Base-by-base conservation (phyloP, 1,284 basidiomycete species). In the Dichomitus squalens region DNA sequence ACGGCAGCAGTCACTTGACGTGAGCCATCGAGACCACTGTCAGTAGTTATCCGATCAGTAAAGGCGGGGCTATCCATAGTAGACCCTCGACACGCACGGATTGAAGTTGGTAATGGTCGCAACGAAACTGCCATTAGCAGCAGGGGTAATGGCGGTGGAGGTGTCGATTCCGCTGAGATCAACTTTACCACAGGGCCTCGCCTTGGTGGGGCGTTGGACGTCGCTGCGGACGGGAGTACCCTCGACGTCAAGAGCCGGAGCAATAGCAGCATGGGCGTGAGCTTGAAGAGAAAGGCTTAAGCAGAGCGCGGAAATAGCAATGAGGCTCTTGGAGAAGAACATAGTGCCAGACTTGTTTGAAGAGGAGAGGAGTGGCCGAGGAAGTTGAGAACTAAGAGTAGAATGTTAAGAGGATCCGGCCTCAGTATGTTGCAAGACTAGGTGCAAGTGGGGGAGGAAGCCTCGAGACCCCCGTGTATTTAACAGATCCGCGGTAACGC, bases 61-160 rank as follows among this genome's bases (percentile, higher is more conserved):
- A 29, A 14, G 29, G 33, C 35, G n/a, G n/a, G 12, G 41, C 9
- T 9, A n/a, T n/a, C n/a, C n/a, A n/a, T n/a, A n/a, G n/a, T n/a
- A n/a, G n/a, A n/a, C n/a, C n/a, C n/a, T n/a, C n/a, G n/a, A 39
- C 14, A 72, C 79, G 59, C 60, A 83, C 83, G 60, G 71, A 63
- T 85, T 84, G 68, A 81, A 84, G 71, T 82, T 78, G 44, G 73
- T 77, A 49, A 74, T 72, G 21, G 72, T 79, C 12, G 75, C 75
- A 9, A 70, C 70, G 67, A 83, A 79, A 1, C 73, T 67, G 29
- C 79, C 80, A 53, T 79, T 73, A 7, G 75, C 71, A 40, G 68
- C 70, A 12, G 75, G 76, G 11, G 68, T 60, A 16, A 82, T 71
- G 1, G 79, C 66, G 1, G 74, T 76, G 4, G 80, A 76, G 12